Evolutionary conservation across 2,329 filamentous ascomycete genomes (phyloP).

Genomic region (Coniochaeta hoffmannii): DNA sequence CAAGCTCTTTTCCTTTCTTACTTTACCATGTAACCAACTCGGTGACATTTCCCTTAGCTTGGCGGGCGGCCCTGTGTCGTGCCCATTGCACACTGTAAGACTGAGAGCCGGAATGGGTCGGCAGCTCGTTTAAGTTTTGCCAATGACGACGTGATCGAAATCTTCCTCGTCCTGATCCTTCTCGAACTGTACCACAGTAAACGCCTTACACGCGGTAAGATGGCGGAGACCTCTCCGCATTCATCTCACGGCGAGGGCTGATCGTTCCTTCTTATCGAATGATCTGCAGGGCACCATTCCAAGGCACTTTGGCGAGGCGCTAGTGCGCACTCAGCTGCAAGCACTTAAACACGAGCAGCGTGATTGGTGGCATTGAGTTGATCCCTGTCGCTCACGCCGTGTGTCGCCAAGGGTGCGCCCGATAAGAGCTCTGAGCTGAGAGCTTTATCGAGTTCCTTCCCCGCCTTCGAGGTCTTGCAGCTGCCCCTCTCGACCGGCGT

Average conservation of each 20-base stretch:
- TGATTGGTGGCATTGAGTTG: background rate
- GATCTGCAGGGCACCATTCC: background rate
- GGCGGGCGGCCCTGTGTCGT: too few relatives aligned
- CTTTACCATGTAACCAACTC: too few relatives aligned
- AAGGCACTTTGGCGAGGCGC: background rate
- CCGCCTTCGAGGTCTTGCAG: background rate
- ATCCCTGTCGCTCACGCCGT: background rate
- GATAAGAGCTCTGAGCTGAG: constrained; percentile 1
- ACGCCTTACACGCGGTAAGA: background rate
- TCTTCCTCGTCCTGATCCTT: background rate
- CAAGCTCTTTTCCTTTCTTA: too few relatives aligned
- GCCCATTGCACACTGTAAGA: too few relatives aligned
- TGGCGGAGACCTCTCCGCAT: background rate
- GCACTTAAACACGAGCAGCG: background rate
- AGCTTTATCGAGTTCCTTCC: constrained; percentile 2
- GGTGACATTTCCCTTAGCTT: background rate
- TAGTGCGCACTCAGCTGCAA: constrained; percentile 4
- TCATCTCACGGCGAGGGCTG: background rate
- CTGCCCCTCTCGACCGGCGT: background rate
- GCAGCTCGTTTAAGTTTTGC: background rate
- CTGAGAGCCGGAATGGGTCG: too few relatives aligned
- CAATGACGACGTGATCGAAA: background rate
- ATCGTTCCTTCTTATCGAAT: background rate
- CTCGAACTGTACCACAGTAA: too few relatives aligned
- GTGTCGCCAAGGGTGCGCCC: background rate